Base-by-base conservation (phyloP, 768 basidiomycete species). In the Gymnopilus junonius region DNA sequence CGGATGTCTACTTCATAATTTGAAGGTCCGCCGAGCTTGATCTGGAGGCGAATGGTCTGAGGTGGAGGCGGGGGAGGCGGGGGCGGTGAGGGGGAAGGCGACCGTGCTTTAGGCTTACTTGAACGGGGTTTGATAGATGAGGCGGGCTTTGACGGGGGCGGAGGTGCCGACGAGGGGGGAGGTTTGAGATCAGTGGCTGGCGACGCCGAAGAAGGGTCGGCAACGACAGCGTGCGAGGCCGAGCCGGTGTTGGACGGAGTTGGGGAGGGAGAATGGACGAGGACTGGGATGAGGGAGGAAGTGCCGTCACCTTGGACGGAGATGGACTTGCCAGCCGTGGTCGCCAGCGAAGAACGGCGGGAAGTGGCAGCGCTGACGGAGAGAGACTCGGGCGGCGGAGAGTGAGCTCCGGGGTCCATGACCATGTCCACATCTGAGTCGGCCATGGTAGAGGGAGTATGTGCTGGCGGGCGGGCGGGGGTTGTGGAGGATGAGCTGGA, bases 1-100 rank as follows among this genome's bases (percentile, higher is more conserved):
- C 83, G 68, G 61, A 93, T 83, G 68, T 93, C 87, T 48, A 93
- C 87, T 60, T 90, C 89, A 73, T 93, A 93, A 67, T 89, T 87
- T 1, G 84, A 82, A 1, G 89, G 90, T 0, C 92, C 91, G 3
- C 90, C 91, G 3, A 94, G 83, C 8, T 51, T 73, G 69, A 94
- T 91, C 3, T 88, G 80, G 23, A 93, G 82, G 3, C 92, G 82
- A 51, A 93, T 82, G 1, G 92, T 93, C 57, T 82, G 77, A 17
- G 87, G 74, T 0, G 83, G 87, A 4, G 82, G 83, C 1, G 81
- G 55, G 21, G 83, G 82, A 0, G 83, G 82, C 5, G 87, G 86
- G 3, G 87, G 86, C 2, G 89, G 88, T 0, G 89, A 87, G 8
- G 81, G 86, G n/a, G 73, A 79, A 48, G 75, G 76, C 25, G 75